Conservation (phyloP, 257 asterid genomes). For the Capsicum rhomboideum region DNA sequence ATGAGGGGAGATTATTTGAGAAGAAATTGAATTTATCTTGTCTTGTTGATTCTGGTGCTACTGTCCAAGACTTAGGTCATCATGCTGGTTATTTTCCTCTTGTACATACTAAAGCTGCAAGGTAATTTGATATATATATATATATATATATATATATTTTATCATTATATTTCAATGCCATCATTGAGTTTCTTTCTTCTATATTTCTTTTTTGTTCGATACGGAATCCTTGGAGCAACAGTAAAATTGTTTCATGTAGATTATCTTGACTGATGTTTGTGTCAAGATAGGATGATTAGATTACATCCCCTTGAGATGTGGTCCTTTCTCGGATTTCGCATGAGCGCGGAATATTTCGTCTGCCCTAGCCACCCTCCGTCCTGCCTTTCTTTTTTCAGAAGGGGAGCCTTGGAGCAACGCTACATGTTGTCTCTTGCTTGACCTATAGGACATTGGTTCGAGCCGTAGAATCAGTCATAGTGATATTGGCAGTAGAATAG, state of each 20-base stretch:
- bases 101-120: constrained; percentile 44
- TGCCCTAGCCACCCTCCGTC: neutral
- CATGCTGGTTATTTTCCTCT: constrained; percentile 66
- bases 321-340: neutral
- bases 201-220: neutral
- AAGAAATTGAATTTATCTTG: constrained; percentile 38
- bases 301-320: neutral
- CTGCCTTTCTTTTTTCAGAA: neutral
- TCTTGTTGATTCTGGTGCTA: constrained; percentile 18
- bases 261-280: neutral
- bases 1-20: constrained; percentile 36
- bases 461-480: neutral
- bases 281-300: neutral
- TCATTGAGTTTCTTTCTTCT: neutral
- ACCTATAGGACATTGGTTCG: neutral
- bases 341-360: neutral
- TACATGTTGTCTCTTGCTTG: neutral
- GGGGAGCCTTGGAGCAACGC: neutral
- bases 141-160: neutral
- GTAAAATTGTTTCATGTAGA: neutral
- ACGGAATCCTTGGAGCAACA: too few relatives aligned
- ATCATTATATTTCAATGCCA: neutral
- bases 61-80: constrained; percentile 46
- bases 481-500: too few relatives aligned
- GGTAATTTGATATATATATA: constrained; percentile 21